Base-by-base conservation (phyloP, 257 asterid species). In the Scutellaria barbata region DNA sequence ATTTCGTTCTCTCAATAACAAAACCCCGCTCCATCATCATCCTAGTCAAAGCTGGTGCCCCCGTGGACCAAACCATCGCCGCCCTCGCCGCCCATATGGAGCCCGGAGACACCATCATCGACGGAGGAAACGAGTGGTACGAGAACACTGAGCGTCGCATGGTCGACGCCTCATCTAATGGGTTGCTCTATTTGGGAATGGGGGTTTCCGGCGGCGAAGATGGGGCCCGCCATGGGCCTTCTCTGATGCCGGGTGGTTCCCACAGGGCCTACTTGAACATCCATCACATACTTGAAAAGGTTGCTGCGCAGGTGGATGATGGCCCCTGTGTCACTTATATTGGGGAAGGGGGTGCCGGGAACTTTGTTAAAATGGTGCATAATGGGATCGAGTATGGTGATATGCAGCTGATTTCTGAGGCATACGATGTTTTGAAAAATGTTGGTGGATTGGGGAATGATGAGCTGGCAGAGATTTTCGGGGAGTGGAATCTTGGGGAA, bases 191-290 rank as follows among this genome's bases (percentile, higher is more conserved):
- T 70, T 69, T 89, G 9, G 96, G 96, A 3, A 89, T 87, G 91
- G 96, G 96, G 1, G 96, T 89, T 30, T 89, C 96, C 11, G 96
- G 96, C 12, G 94, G 96, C 1, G 96, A 89, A 40, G 96, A 89
- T 1, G 96, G 94, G 2, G 96, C 96, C 0, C 74, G 96, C 0
- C 40, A 82, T 20, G 96, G 93, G 8, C 96, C 96, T 3, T 85
- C 93, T 0, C 51, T 87, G 39, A 89, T 89, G 96, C 96, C 93
- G 0, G 93, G 96, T 39, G 93, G 93, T 20, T 87, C 96, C 50
- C 85, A 82, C 59, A 47, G 59, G 56, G 96, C 93, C 0, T 89
- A 87, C 39, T 66, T 76, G 84, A 87, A 89, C 41, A 66, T 89
- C 1, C 82, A 69, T 8, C 85, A 82, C 54, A 83, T 89, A 37